These are phyloP conservation scores for Endotrypanum monterogeii DNA, from an alignment of 208 protist genomes.

Conservation along the genomic window DNA sequence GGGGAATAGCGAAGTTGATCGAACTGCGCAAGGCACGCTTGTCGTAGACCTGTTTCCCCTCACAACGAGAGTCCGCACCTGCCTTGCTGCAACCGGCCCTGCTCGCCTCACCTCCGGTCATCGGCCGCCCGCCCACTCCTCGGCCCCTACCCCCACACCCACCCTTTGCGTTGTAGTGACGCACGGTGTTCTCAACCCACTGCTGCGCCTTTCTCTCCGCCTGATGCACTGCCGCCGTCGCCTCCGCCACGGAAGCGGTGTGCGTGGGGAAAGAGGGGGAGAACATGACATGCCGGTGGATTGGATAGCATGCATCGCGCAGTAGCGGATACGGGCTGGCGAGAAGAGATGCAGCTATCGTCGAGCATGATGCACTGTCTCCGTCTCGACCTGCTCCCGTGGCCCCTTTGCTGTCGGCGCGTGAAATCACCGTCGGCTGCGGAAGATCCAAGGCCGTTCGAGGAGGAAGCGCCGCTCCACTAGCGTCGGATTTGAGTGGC, in stretches of 20 bases:
- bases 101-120: background rate
- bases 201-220: slow-evolving; percentile 27
- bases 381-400: slow-evolving; percentile 4
- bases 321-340: slow-evolving; percentile 28
- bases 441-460: background rate
- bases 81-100: background rate
- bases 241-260: background rate
- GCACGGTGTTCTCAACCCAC: slow-evolving; percentile 44
- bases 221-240: slow-evolving; percentile 2
- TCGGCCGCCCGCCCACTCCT: slow-evolving; percentile 1
- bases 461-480: background rate
- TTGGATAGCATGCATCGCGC: slow-evolving; percentile 32
- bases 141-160: background rate
- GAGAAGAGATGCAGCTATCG: slow-evolving; percentile 1
- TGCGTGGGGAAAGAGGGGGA: slow-evolving; percentile 2
- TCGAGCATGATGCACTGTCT: background rate
- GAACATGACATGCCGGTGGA: slow-evolving; percentile 21
- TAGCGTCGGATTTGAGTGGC: background rate
- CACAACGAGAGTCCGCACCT: background rate
- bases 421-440: slow-evolving; percentile 4
- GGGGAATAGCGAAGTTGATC: slow-evolving; percentile 24
- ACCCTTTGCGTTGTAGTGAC: slow-evolving; percentile 20
- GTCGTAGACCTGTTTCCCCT: background rate
- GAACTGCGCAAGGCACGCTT: slow-evolving; percentile 8
- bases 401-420: background rate